Evolutionary conservation across 108 stramenopile genomes (phyloP).

Genomic region (Heterococcus sp.): DNA sequence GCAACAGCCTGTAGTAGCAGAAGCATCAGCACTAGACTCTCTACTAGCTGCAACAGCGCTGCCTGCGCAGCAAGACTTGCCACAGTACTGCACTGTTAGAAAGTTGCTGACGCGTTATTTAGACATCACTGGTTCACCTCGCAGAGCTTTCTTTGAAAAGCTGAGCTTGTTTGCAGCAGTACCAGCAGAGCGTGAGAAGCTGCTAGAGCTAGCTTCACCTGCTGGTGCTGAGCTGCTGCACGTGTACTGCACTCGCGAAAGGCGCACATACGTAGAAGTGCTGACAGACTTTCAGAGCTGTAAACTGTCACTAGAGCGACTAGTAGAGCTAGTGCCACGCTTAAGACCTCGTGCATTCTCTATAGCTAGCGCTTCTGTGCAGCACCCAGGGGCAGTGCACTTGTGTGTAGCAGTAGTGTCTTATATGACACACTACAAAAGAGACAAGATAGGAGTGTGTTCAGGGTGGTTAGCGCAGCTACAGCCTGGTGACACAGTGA

Average conservation of each 20-base stretch:
- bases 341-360: slow-evolving; percentile 93
- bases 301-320: slow-evolving; percentile 76
- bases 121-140: slow-evolving; percentile 79
- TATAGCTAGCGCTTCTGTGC: slow-evolving; percentile 80
- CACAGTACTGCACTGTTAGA: slow-evolving; percentile 83
- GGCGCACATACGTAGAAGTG: slow-evolving; percentile 41
- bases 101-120: slow-evolving; percentile 78
- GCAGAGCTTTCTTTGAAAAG: slow-evolving; percentile 76
- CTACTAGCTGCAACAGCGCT: too few species aligned
- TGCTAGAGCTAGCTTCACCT: slow-evolving; percentile 62
- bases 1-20: background rate
- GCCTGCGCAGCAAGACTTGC: slow-evolving; percentile 81
- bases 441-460: background rate
- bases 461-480: background rate
- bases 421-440: background rate
- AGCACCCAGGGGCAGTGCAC: slow-evolving; percentile 66
- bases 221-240: slow-evolving; percentile 45
- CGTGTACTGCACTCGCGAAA: slow-evolving; percentile 21
- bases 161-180: slow-evolving; percentile 76
- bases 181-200: slow-evolving; percentile 67
- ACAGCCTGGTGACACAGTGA: too few species aligned
- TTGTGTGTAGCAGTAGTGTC: slow-evolving; percentile 13
- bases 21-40: background rate
- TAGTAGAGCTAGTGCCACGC: slow-evolving; percentile 74
- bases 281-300: slow-evolving; percentile 69